Evolutionary conservation across 805 yeast species (phyloP), one percentile per base, ranked within the genome.

Genomic region (Pichia heedii): DNA sequence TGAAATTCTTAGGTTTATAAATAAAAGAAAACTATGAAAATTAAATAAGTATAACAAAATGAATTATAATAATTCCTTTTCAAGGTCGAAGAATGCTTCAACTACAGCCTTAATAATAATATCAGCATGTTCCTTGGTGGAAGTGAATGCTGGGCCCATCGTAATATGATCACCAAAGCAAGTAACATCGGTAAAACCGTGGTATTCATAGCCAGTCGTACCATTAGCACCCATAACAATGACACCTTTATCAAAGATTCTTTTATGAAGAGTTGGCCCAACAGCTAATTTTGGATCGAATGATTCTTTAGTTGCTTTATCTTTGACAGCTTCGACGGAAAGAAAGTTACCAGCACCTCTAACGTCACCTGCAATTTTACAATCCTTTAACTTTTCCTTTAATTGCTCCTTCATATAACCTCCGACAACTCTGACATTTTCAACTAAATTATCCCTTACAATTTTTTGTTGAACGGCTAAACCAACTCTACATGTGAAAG

Each of bases 331-430:
- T 57, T 78, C 84, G 38, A 78, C 53, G 5, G 77, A 65, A 71
- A 79, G 67, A 60, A 78, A 78, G 33, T 76, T 73, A 48, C 83
- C 84, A 45, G 74, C 63, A 43, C 84, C 84, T 60, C 84, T 69
- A 33, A 78, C 70, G 50, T 78, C 79, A 46, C 81, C 84, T 20
- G 68, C 77, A 41, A 69, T 63, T 41, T 60, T 60, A 46, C 54
- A 55, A 36, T 62, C 62, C 38, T 61, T 61, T 18, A 71, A 50
- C 33, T 58, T 57, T 27, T 59, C 59, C 45, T 60, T 57, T 39
- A 74, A 57, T 49, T 55, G 59, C 16, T 50, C 52, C 47, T 67
- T 74, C 52, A 74, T 50, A 46, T 68, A 58, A 44, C 54, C 63
- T 46, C 79, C 80, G 53, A 55, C 62, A 39, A 61, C 57, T 50